phyloP scores from a whole-genome alignment of 208 protist genomes.

The Endotrypanum monterogeii region DNA sequence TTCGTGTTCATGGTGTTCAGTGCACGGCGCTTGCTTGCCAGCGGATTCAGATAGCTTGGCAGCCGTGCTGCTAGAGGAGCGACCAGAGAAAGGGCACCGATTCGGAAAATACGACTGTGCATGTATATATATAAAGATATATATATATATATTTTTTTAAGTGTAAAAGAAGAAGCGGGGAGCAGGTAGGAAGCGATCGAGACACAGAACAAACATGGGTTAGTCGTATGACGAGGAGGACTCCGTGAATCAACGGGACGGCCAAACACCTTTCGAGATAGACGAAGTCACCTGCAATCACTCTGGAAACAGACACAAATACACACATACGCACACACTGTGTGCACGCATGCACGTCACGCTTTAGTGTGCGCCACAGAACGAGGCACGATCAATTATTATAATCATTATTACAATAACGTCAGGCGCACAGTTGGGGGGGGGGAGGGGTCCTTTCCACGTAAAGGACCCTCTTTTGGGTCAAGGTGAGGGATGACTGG shows the following conservation, averaged over 20 bases:
- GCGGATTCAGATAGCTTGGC: neutral
- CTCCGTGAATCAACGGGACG: neutral
- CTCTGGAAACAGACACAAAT: neutral
- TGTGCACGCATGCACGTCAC: neutral
- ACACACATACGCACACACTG: neutral
- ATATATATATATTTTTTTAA: neutral
- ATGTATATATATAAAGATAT: neutral
- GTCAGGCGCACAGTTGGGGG: neutral
- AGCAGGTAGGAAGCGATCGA: neutral
- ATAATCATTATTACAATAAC: too few relatives aligned
- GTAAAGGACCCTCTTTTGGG: neutral
- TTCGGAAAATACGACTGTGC: neutral
- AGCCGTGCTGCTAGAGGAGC: neutral
- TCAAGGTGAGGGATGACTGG: neutral
- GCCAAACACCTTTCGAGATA: neutral
- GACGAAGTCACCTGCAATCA: neutral
- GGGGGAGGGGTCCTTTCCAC: too few relatives aligned
- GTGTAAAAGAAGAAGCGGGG: neutral
- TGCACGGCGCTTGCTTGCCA: neutral
- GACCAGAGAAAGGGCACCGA: neutral
- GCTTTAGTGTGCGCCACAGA: neutral
- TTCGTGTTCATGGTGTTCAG: neutral
- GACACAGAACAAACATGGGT: neutral
- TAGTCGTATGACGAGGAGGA: neutral
- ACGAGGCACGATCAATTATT: too few relatives aligned